Evolutionary conservation across 2,329 filamentous ascomycete species (phyloP).

Genomic region (Clonostachys rhizophaga): DNA sequence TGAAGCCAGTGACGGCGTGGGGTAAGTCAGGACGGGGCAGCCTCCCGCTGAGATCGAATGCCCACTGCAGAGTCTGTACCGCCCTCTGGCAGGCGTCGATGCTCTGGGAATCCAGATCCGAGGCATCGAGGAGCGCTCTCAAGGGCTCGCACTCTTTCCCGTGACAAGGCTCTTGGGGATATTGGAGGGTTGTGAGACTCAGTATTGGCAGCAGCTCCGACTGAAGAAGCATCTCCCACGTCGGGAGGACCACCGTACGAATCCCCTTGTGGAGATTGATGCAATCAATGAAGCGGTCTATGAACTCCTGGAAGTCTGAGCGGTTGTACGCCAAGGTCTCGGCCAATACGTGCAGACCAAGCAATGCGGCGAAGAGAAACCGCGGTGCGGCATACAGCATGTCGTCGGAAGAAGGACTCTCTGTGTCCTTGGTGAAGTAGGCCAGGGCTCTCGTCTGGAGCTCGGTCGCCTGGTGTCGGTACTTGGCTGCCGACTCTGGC

Average conservation of each 20-base stretch:
- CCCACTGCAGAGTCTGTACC: conserved; percentile 20
- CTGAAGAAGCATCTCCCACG: conserved; percentile 24
- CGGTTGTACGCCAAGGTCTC: conserved; percentile 35
- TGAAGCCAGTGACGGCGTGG: conserved; percentile 24
- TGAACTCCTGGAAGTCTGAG: conserved; percentile 27
- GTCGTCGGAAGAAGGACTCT: conserved; percentile 10
- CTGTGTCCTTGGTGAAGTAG: conserved; percentile 24
- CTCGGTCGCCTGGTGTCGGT: conserved; percentile 31
- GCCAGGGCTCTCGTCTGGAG: conserved; percentile 37
- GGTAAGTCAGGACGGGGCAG: conserved; percentile 12
- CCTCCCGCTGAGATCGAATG: conserved; percentile 21
- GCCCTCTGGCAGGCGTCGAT: conserved; percentile 20
- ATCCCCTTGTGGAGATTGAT: conserved; percentile 36
- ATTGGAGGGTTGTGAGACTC: conserved; percentile 8
- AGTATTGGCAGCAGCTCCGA: conserved; percentile 23
- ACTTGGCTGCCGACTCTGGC: conserved; percentile 9
- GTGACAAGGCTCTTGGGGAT: conserved; percentile 2
- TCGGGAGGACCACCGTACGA: conserved; percentile 23
- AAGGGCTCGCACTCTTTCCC: conserved; percentile 18
- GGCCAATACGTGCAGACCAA: conserved; percentile 42
- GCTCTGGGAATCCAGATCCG: conserved; percentile 12
- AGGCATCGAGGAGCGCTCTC: conserved; percentile 17
- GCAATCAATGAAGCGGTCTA: conserved; percentile 34
- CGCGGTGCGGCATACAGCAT: conserved; percentile 26
- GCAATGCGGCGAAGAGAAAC: conserved; percentile 36